Base-by-base conservation (phyloP, 306 rosid species). In the Ormosia semicastrata region DNA sequence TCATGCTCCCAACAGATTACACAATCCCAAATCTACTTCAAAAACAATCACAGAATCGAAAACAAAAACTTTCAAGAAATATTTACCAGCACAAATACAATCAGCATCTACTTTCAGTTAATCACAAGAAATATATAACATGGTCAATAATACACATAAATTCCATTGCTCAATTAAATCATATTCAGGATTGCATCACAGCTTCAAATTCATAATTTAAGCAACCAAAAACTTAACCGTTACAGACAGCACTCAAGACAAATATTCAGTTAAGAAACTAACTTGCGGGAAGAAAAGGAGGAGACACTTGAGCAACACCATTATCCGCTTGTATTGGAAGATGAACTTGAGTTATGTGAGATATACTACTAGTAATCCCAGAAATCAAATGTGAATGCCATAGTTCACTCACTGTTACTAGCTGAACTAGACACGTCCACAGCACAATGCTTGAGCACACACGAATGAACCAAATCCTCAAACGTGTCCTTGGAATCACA, bases 391-490 rank as follows among this genome's bases (percentile, higher is more conserved):
- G 92, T 1, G 97, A 92, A 80, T 80, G 87, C 99, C 99, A 93
- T 18, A 95, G 86, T 87, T 87, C 94, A 74, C 91, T 93, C 39
- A 95, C 89, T 32, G 98, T 92, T 13, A 93, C 90, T 8, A 95
- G 85, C 90, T 93, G 99, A 84, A 95, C 90, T 86, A 95, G 47
- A 81, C 98, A 95, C 44, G 97, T 93, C 99, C 98, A 95, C 0
- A 95, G 76, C 77, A 93, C 92, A 91, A 95, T 88, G 93, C 97
- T 92, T 60, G 91, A 87, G 81, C 98, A 93, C 33, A 89, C 82
- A 36, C 96, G 82, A 41, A 95, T 91, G 80, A 95, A 92, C 99
- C 97, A 93, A 75, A 95, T 86, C 88, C 94, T 93, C 66, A 95
- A 83, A 76, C 98, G 93, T 33, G 91, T 89, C 90, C 90, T 83